Conservation (phyloP, 345 rosid species). For the Citrus trifoliata region DNA sequence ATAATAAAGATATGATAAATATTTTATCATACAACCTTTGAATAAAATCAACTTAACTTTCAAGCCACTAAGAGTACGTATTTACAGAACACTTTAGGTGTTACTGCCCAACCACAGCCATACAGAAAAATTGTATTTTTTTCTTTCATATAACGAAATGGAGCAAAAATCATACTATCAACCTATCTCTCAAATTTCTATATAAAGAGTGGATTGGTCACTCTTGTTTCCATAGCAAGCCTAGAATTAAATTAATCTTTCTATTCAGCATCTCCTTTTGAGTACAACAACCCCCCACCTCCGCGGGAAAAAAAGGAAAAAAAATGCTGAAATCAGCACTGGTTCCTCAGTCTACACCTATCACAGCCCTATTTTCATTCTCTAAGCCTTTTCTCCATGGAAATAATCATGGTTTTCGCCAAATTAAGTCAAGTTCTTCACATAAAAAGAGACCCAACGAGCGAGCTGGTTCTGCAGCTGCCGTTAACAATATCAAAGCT, state of each 20-base stretch:
- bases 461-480: slow-evolving; percentile 2
- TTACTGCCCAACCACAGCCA: no score
- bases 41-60: no score
- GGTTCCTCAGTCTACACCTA: slow-evolving; percentile 11
- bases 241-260: no score
- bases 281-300: background rate
- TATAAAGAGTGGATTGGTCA: background rate
- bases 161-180: no score
- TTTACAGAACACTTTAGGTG: no score
- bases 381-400: slow-evolving; percentile 33
- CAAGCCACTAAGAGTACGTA: no score
- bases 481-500: background rate
- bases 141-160: no score
- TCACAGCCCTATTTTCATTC: slow-evolving; percentile 8
- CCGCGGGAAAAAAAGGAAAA: background rate
- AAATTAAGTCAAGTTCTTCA: background rate
- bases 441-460: background rate
- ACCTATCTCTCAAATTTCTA: background rate
- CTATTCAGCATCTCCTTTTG: no score
- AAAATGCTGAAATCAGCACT: slow-evolving; percentile 35
- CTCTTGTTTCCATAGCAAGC: background rate
- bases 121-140: no score
- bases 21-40: no score
- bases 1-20: no score
- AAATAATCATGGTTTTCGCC: slow-evolving; percentile 7